A percentile compares a stretch with the other conserved stretches of the same genome.
phyloP scores from a whole-genome alignment of 495 filamentous ascomycete genomes.

The Annulohypoxylon moriforme region DNA sequence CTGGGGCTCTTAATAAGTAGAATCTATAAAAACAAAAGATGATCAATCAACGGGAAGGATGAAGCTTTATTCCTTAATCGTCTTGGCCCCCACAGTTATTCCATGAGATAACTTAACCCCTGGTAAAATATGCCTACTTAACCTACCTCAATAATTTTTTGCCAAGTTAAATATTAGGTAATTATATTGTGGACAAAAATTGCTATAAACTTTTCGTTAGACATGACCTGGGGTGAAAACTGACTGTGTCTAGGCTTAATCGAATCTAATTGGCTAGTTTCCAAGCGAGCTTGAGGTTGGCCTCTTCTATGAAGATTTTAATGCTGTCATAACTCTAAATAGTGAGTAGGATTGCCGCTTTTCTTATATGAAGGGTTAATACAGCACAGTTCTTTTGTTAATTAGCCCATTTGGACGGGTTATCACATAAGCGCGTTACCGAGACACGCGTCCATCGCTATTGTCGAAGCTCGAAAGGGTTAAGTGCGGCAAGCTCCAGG shows the following conservation, averaged over 20 bases:
- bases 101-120: background rate
- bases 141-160: too few relatives aligned
- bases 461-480: background rate
- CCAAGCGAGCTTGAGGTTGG: background rate
- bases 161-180: background rate
- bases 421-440: background rate
- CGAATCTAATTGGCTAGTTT: background rate
- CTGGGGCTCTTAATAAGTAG: background rate
- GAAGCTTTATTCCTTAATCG: background rate
- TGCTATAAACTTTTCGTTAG: background rate
- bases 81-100: background rate
- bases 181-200: background rate
- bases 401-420: background rate
- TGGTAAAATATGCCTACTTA: too few relatives aligned
- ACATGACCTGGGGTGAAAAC: background rate
- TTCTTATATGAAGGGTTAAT: background rate
- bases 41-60: background rate
- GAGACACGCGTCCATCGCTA: background rate
- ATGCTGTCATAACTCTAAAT: background rate
- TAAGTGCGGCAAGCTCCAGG: constrained; percentile 5
- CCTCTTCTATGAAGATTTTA: background rate
- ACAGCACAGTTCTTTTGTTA: background rate
- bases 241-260: background rate
- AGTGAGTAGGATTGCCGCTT: background rate
- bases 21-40: background rate